These are phyloP conservation scores for Leavenworthia alabamica DNA, from an alignment of 345 rosid species.

Conservation along the genomic window DNA sequence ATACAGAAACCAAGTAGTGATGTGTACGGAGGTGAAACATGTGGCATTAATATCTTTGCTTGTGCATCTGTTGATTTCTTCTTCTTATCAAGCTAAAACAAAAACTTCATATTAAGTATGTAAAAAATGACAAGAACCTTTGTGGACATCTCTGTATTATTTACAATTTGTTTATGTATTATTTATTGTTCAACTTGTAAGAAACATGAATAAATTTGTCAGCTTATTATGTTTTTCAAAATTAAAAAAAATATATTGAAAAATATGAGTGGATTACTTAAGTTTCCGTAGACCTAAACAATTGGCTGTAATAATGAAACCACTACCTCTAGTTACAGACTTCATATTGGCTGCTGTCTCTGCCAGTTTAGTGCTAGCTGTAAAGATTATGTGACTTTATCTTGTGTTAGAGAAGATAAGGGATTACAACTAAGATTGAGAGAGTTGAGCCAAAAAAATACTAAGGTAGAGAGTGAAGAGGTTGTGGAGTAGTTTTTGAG, in stretches of 20 bases:
- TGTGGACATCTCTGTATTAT: slow-evolving; percentile 20
- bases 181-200: slow-evolving; percentile 10
- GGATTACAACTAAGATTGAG: background rate
- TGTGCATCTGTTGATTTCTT: slow-evolving; percentile 30
- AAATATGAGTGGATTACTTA: background rate
- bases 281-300: background rate
- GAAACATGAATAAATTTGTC: slow-evolving; percentile 1
- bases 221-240: background rate
- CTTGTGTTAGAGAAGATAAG: background rate
- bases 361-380: background rate
- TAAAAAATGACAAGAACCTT: slow-evolving; percentile 19
- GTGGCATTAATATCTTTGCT: slow-evolving; percentile 21
- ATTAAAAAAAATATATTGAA: background rate
- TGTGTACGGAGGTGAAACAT: slow-evolving; percentile 29
- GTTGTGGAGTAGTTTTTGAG: background rate
- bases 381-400: background rate
- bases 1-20: slow-evolving; percentile 34
- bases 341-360: background rate
- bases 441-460: background rate
- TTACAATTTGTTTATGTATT: slow-evolving; percentile 13
- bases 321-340: background rate
- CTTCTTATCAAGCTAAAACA: background rate
- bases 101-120: slow-evolving; percentile 6
- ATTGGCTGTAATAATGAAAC: background rate
- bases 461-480: background rate